phyloP scores from a whole-genome alignment of 345 rosid genomes.

The Bruguiera gymnorhiza region DNA sequence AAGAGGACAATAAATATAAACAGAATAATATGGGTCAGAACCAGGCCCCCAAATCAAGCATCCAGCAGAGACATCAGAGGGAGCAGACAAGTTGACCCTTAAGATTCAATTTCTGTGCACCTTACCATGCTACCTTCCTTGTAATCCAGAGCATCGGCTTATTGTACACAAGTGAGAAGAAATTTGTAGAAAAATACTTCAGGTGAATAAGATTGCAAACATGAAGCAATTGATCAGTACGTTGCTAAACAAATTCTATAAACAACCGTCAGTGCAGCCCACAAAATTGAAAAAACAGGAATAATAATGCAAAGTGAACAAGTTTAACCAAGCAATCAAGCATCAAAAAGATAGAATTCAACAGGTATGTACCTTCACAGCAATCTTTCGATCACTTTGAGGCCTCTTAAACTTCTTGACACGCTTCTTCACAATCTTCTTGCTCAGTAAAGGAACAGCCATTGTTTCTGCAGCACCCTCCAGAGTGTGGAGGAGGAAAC shows the following conservation, averaged over 20 bases:
- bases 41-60: constrained; percentile 38
- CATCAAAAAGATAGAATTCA: background rate
- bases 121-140: constrained; percentile 56
- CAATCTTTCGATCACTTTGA: constrained; percentile 57
- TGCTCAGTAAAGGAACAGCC: constrained; percentile 56
- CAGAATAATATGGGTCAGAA: constrained; percentile 23
- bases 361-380: constrained; percentile 38
- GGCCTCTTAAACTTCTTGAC: constrained; percentile 65
- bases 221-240: background rate
- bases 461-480: constrained; percentile 29
- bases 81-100: constrained; percentile 43
- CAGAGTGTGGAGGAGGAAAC: background rate
- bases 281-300: background rate
- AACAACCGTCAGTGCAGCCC: background rate
- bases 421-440: constrained; percentile 72
- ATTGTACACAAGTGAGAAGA: constrained; percentile 13
- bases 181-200: too few species aligned
- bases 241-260: background rate
- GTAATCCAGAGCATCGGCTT: constrained; percentile 58
- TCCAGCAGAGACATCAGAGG: constrained; percentile 22
- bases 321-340: background rate
- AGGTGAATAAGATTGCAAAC: background rate
- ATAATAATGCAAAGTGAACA: background rate
- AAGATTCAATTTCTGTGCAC: constrained; percentile 37
- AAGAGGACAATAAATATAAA: background rate